Percentiles rank a stretch among this genome's conserved stretches.
Conservation (phyloP, 768 basidiomycete species). For the Amanita thiersii region DNA sequence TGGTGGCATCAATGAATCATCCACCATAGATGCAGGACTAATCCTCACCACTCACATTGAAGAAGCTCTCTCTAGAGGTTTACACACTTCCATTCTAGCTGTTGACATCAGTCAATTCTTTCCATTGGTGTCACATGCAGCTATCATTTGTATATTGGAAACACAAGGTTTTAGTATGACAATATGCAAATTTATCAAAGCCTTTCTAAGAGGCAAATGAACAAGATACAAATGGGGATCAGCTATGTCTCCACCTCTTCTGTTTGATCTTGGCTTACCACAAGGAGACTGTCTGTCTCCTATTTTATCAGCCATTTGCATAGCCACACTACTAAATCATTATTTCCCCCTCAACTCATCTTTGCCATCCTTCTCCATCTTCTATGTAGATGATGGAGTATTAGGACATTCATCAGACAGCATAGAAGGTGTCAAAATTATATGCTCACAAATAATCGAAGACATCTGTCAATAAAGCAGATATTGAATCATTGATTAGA, state of each 20-base stretch:
- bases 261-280: neutral
- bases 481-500: too few species aligned
- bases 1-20: neutral
- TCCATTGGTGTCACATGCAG: neutral
- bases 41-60: neutral
- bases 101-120: conserved; percentile 2
- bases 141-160: neutral
- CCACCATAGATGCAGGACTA: neutral
- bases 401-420: too few species aligned
- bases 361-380: too few species aligned
- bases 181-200: neutral
- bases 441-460: too few species aligned
- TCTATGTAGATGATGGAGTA: too few species aligned
- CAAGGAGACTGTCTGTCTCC: neutral
- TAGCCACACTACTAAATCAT: neutral
- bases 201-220: neutral
- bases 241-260: neutral
- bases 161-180: neutral
- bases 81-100: neutral
- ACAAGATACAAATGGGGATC: too few species aligned
- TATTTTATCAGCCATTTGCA: neutral
- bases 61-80: neutral
- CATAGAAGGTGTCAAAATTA: too few species aligned
- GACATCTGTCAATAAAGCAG: too few species aligned
- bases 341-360: neutral